Evolutionary conservation across 1,284 basidiomycete species (phyloP).

Genomic region (Cutaneotrichosporon arboriforme): DNA sequence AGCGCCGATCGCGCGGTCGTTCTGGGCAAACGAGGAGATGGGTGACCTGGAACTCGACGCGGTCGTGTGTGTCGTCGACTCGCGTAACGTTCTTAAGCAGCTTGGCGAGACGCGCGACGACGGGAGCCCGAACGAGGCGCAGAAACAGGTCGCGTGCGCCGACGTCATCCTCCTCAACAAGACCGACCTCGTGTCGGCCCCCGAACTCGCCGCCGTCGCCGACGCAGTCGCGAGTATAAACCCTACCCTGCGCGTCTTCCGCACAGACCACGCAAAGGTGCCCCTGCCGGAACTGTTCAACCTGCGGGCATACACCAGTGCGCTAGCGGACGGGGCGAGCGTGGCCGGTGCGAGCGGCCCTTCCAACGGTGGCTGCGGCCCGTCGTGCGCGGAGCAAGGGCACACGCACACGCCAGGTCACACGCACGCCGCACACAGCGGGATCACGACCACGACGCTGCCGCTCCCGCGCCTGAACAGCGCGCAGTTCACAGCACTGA

Average conservation of each 20-base stretch:
- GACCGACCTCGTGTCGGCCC: slow-evolving; percentile 61
- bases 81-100: slow-evolving; percentile 79
- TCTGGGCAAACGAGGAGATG: slow-evolving; percentile 90
- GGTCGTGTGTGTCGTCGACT: slow-evolving; percentile 85
- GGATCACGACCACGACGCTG: slow-evolving; percentile 62
- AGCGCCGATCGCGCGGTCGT: slow-evolving; percentile 70
- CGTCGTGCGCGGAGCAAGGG: slow-evolving; percentile 22
- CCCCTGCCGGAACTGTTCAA: slow-evolving; percentile 67
- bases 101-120: slow-evolving; percentile 65
- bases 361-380: neutral
- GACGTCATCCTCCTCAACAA: slow-evolving; percentile 90
- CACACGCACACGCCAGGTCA: slow-evolving; percentile 10
- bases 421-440: slow-evolving; percentile 37
- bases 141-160: slow-evolving; percentile 81
- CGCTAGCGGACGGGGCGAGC: slow-evolving; percentile 19
- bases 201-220: slow-evolving; percentile 51
- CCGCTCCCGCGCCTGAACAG: slow-evolving; percentile 57
- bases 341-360: neutral
- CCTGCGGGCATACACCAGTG: slow-evolving; percentile 63
- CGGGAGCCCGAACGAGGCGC: slow-evolving; percentile 64
- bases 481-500: slow-evolving; percentile 50
- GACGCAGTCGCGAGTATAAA: slow-evolving; percentile 61
- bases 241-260: slow-evolving; percentile 65
- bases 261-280: slow-evolving; percentile 63
- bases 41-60: slow-evolving; percentile 73